Base-by-base conservation (phyloP, 1,284 basidiomycete species). In the Sporisorium graminicola region DNA sequence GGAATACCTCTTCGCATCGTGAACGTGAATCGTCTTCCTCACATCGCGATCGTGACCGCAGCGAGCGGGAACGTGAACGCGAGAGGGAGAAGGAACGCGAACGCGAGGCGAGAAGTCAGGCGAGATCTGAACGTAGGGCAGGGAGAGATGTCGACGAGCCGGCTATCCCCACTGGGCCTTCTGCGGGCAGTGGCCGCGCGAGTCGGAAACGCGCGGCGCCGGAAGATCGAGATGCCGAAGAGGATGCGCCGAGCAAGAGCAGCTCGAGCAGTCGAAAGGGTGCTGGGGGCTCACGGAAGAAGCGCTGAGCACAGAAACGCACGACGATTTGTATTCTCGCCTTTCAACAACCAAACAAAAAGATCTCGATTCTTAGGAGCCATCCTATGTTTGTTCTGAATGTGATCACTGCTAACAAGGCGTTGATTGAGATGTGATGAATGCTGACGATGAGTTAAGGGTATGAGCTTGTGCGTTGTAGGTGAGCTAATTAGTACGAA, bases 171-270 rank as follows among this genome's bases (percentile, higher is more conserved):
- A 68, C 57, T 1, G 64, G 63, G 9, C 57, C 60, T 5, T 43
- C 65, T 0, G 66, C 62, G 5, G 51, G 51, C 13, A 40, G 57
- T 12, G 42, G 55, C n/a, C 61, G 53, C 22, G 61, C 49, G 3
- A 58, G 74, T 22, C 61, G 63, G n/a, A 78, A 75, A 33, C 22
- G 73, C 3, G 33, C 54, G 1, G 76, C 76, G 0, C 76, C 71
- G 5, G 76, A 78, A n/a, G 61, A 73, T 24, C 51, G 52, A 20
- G 75, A 72, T 22, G 71, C 40, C 9, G 68, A 74, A 9, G 56
- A 58, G 24, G 63, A 29, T 35, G 61, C 27, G 8, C 43, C 46
- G 6, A 26, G 22, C 0, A 56, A 58, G 50, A 66, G 58, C 33
- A 66, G 58, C 33, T 47, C 61, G 2, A 55, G 47, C 8, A 52